Evolutionary conservation across 164 flowering plant species (phyloP), one percentile per base, ranked within the genome.

Genomic region (Kingdonia uniflora): DNA sequence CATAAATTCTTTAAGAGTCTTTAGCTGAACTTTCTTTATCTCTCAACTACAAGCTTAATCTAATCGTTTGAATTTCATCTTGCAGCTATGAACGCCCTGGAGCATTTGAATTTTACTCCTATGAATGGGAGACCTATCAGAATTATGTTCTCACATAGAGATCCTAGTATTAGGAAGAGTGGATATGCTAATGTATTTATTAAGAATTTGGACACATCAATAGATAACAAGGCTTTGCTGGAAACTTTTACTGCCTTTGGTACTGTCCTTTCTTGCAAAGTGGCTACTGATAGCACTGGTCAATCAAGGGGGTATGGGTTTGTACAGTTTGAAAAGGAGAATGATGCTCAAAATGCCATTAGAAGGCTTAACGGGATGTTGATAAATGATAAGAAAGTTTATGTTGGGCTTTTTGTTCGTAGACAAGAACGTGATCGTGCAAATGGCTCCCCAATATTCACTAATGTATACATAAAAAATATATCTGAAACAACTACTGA

Each of bases 401-500:
- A 77, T 71, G 95, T 87, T 66, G 91, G 87, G 5, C 65, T 57
- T 45, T 84, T 81, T 68, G 64, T 82, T 64, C 80, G 84, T 56
- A 75, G 68, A 17, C 91, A 79, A 42, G 85, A 87, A 38, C 65
- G 92, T 63, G 63, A 49, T 54, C 61, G 33, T 39, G 41, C 60
- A 23, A 72, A 63, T 54, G 79, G 74, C 3, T 69, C 76, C 2
- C 73, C 77, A 22, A 80, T 70, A 51, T 82, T 77, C 50, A 84
- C 82, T 38, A 87, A 87, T 64, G 78, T 87, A 17, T 87, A 72
- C 74, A 89, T 87, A 42, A 87, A 84, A 19, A 87, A 87, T 65
- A 52, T 87, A 12, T 60, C 84, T 20, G 85, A 84, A 54, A 58
- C 68, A 20, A 57, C 61, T 35, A 70, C 71, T 25, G 85, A 84